Percentiles rank a stretch among this genome's conserved stretches.
Conservation (phyloP, 2,329 filamentous ascomycete genomes). For the Graphilbum ipis-grandicollis region DNA sequence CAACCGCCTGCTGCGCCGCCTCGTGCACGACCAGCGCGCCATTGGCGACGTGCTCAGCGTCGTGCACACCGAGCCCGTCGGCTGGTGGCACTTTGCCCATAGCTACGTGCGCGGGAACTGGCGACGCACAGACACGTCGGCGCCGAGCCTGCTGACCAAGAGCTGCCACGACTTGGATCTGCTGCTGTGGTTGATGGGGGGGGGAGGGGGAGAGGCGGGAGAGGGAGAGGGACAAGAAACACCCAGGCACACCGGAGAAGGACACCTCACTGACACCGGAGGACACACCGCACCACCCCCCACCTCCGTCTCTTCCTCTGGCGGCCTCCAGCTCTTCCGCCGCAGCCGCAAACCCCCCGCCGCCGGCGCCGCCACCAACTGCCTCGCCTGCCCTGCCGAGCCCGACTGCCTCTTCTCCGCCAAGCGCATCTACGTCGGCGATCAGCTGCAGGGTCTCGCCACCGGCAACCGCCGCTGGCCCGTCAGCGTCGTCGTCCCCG, state of each 20-base stretch:
- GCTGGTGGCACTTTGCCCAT: constrained; percentile 91
- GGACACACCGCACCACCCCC: constrained; percentile 47
- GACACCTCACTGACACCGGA: too few species aligned
- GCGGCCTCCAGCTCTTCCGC: constrained; percentile 63
- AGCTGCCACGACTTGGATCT: constrained; percentile 95
- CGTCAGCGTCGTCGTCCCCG: constrained; percentile 72
- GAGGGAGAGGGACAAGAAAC: too few species aligned
- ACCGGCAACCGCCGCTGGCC: constrained; percentile 63
- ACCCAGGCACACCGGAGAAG: too few species aligned
- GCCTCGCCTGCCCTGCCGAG: constrained; percentile 62
- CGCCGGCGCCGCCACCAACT: constrained; percentile 71
- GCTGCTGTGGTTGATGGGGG: constrained; percentile 62
- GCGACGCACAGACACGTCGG: constrained; percentile 63
- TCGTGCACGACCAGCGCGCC: constrained; percentile 56
- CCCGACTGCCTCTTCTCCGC: constrained; percentile 70
- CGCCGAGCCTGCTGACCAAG: constrained; percentile 76
- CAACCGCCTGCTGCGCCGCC: constrained; percentile 65
- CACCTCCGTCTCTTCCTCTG: constrained; percentile 55
- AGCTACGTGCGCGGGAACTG: constrained; percentile 89
- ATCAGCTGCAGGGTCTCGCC: constrained; percentile 39
- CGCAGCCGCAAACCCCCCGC: constrained; percentile 55
- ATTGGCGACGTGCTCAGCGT: constrained; percentile 77
- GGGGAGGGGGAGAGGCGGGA: not conserved
- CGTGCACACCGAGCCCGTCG: constrained; percentile 86
- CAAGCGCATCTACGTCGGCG: constrained; percentile 54